Evolutionary conservation across 768 basidiomycete species (phyloP), one percentile per base, ranked within the genome.

Genomic region (Boletus rubropictus): DNA sequence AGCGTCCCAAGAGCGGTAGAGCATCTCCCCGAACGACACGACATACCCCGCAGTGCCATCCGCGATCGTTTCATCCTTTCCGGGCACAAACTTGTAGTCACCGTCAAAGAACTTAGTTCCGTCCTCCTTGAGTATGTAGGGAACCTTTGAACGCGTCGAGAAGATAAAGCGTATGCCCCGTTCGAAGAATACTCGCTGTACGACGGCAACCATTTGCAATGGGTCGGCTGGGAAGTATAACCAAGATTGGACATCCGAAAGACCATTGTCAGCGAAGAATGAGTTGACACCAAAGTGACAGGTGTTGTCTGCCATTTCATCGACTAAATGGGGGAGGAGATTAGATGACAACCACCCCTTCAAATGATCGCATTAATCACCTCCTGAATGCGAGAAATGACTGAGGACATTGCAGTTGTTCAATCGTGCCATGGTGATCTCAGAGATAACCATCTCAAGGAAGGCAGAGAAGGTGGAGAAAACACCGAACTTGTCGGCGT

Each of bases 391-490:
- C 20, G 89, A 91, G 72, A 91, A 93, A 69, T 93, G 90, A 58
- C 76, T 84, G 20, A 93, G 77, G 8, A 92, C 82, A 60, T 92
- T 93, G 73, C 86, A 87, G 56, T 86, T 76, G 66, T 93, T 93
- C 63, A 93, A 66, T 44, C 90, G 79, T n/a, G 90, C 90, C 90
- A 92, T 93, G 10, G 90, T 92, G 42, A 91, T 70, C 65, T 93
- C 90, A 5, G 88, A 90, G 44, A 93, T 66, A 40, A 87, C 73
- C 90, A 92, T 92, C 76, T 93, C 90, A 48, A 90, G 74, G 76
- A 93, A 93, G 4, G 90, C 89, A 40, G 86, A 87, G 71, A 93
- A 93, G 4, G 90, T 92, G 21, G 88, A 89, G 72, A 89, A 89
- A 46, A 90, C 86, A 51, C 90, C 89, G 50, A 84, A 86, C 66